These are phyloP conservation scores for Glycine soja DNA, from an alignment of 306 rosid species.

Conservation along the genomic window DNA sequence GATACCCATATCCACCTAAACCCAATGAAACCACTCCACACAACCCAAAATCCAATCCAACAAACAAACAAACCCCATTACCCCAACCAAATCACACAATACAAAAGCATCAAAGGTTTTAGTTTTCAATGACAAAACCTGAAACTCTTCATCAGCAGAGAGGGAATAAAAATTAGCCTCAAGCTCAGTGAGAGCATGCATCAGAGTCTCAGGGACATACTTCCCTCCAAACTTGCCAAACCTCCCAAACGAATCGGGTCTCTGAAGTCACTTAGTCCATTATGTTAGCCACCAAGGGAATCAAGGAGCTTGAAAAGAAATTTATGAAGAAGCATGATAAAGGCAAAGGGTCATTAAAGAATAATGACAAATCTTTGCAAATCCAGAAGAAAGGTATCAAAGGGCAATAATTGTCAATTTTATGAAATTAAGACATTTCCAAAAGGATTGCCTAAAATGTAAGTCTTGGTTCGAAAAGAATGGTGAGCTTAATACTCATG, in stretches of 20 bases:
- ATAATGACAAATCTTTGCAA: too few species aligned
- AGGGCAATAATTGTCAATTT: too few species aligned
- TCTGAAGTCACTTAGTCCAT: constrained; percentile 43
- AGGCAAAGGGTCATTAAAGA: too few species aligned
- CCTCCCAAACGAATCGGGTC: constrained; percentile 93
- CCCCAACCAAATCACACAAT: background rate
- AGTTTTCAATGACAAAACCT: constrained; percentile 57
- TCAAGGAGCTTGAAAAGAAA: too few species aligned
- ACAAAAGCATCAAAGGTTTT: background rate
- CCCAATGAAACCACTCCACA: constrained; percentile 17
- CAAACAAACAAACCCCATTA: background rate
- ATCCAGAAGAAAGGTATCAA: too few species aligned
- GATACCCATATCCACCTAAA: constrained; percentile 22
- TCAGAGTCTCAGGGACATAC: constrained; percentile 94
- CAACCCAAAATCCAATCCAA: background rate
- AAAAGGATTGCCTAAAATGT: too few species aligned
- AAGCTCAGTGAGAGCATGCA: constrained; percentile 89
- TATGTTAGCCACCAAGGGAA: too few species aligned
- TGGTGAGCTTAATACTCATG: too few species aligned
- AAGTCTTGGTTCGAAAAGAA: too few species aligned
- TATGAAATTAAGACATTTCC: too few species aligned
- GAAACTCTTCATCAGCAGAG: constrained; percentile 69
- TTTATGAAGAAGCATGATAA: background rate
- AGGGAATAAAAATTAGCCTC: constrained; percentile 78
- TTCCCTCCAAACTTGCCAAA: constrained; percentile 93